phyloP scores from a whole-genome alignment of 1,139 yeast species.

The Hemisphaericaspora lyxosophila region DNA sequence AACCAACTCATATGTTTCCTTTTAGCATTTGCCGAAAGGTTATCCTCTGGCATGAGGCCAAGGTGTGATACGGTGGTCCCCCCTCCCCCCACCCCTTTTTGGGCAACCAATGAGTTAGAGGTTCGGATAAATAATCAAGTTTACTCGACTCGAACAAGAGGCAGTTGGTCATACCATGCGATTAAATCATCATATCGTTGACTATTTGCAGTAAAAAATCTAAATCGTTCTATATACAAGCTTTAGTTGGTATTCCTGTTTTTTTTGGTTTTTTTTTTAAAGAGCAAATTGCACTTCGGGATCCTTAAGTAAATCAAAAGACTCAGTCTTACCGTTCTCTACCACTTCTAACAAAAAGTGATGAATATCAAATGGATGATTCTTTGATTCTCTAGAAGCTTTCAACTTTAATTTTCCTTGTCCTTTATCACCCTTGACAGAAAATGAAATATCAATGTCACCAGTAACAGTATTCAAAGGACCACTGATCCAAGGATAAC shows the following conservation, averaged over 20 bases:
- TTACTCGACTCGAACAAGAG: too few species aligned
- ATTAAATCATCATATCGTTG: too few species aligned
- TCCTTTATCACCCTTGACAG: conserved; percentile 62
- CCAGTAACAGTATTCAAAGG: conserved; percentile 82
- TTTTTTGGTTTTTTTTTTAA: conserved; percentile 6
- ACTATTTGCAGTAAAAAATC: neutral
- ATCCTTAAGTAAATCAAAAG: conserved; percentile 53
- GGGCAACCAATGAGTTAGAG: too few species aligned
- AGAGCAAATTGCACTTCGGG: conserved; percentile 40
- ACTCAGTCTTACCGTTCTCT: conserved; percentile 24
- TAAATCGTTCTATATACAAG: conserved; percentile 1
- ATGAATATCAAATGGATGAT: conserved; percentile 58
- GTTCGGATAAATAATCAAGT: too few species aligned
- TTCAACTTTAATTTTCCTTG: conserved; percentile 52
- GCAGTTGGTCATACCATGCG: too few species aligned
- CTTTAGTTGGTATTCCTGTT: neutral
- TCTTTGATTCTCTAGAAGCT: conserved; percentile 58
- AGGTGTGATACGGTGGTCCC: too few species aligned
- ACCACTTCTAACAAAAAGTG: conserved; percentile 57
- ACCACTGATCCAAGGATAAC: conserved; percentile 91
- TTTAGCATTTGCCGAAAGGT: too few species aligned
- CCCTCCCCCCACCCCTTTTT: too few species aligned
- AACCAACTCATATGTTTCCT: too few species aligned
- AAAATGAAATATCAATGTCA: conserved; percentile 67
- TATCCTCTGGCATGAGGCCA: too few species aligned